Evolutionary conservation across 768 basidiomycete genomes (phyloP).

Genomic region (Serendipita sp.): DNA sequence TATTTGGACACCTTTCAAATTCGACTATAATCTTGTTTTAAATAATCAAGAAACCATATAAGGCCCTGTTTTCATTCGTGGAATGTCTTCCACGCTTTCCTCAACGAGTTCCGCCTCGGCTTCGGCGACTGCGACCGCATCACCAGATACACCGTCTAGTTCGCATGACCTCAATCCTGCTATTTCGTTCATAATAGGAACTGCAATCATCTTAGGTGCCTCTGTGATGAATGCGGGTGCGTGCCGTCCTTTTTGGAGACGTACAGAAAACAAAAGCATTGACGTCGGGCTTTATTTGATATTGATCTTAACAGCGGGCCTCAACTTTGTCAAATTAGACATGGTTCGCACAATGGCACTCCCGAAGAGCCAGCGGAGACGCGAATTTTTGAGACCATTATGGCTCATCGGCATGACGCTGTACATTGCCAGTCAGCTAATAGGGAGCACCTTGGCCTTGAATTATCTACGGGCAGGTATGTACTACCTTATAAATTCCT

Average conservation of each 20-base stretch:
- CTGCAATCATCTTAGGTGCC: constrained; percentile 68
- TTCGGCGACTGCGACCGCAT: not conserved
- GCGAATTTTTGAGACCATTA: constrained; percentile 69
- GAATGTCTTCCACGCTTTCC: not conserved
- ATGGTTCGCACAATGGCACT: constrained; percentile 65
- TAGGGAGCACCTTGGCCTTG: constrained; percentile 74
- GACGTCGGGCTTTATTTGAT: not conserved
- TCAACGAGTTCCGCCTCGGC: not conserved
- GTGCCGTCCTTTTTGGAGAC: not conserved
- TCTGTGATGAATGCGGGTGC: constrained; percentile 70
- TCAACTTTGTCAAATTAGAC: constrained; percentile 89
- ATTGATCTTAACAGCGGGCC: constrained; percentile 32
- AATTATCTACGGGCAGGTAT: constrained; percentile 76
- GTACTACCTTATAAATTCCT: too few relatives aligned
- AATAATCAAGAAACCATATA: too few relatives aligned
- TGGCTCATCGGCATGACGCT: constrained; percentile 87
- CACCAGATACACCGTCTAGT: not conserved
- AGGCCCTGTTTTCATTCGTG: too few relatives aligned
- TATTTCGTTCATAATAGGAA: constrained; percentile 67
- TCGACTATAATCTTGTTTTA: too few relatives aligned
- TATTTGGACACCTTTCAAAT: too few relatives aligned
- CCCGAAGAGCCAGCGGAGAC: constrained; percentile 57
- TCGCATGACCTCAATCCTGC: constrained; percentile 29
- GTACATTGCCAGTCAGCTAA: constrained; percentile 83
- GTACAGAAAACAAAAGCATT: not conserved